phyloP scores from a whole-genome alignment of 208 protist species.

The Acanthamoeba divionensis region DNA sequence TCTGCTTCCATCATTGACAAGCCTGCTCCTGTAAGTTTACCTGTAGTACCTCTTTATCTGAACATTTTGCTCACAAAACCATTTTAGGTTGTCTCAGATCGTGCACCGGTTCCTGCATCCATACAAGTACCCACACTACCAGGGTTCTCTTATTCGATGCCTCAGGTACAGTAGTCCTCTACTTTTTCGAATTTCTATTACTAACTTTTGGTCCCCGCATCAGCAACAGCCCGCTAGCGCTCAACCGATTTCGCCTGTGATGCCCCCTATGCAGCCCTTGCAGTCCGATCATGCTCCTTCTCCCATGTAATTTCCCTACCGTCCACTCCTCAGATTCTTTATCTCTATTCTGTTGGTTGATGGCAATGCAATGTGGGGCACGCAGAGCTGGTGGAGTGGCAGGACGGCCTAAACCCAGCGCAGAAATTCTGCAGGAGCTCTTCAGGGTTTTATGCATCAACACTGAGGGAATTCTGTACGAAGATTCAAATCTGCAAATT shows the following conservation, averaged over 20 bases:
- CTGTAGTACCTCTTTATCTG: not conserved
- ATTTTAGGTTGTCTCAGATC: not conserved
- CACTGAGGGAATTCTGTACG: constrained; percentile 43
- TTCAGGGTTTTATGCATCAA: constrained; percentile 47
- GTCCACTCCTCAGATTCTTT: not conserved
- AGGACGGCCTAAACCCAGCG: not conserved
- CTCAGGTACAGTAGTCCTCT: not conserved
- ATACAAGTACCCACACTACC: not conserved
- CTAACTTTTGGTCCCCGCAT: not conserved
- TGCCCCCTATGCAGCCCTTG: not conserved
- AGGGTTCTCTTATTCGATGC: not conserved
- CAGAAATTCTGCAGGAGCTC: not conserved
- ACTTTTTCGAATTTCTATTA: not conserved
- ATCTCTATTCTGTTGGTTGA: not conserved
- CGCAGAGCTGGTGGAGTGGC: not conserved
- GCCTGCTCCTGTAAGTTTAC: too few relatives aligned
- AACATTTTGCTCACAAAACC: not conserved
- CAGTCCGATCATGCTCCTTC: not conserved
- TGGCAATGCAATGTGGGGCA: too few relatives aligned
- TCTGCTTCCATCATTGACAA: not conserved
- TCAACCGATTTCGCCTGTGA: not conserved
- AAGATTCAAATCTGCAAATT: constrained; percentile 41
- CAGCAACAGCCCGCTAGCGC: not conserved
- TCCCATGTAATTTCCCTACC: not conserved
- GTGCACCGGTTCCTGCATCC: not conserved